Evolutionary conservation across 768 basidiomycete species (phyloP), one percentile per base, ranked within the genome.

Genomic region (Phylloporus arenicola): DNA sequence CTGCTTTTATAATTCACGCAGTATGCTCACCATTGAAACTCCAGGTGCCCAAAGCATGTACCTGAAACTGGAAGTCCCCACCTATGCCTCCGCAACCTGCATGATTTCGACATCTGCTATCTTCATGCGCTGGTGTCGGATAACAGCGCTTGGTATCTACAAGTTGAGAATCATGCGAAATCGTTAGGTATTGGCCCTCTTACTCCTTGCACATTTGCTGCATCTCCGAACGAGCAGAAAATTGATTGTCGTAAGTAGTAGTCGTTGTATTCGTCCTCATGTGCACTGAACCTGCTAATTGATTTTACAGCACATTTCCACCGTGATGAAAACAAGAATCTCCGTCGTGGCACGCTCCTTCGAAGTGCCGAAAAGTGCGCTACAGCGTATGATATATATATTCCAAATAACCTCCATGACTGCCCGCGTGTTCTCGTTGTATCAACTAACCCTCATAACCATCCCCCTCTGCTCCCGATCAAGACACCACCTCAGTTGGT

Each of bases 161-260:
- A 8, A 1, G 40, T 46, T 20, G 46, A 59, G 29, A 29, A 34
- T 13, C 12, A 41, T 22, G 55, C 58, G 4, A 50, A 43, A 20
- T 31, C 13, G 4, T 2, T 43, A 5, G 58, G 53, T 0, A 63
- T 62, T 51, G 63, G 64, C 3, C 64, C 64, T 0, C 56, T 56
- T 11, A 34, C 31, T 6, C 57, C 58, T 0, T 67, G 63, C 16
- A 20, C 20, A 6, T 60, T 58, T 16, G 30, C 41, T 24, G 56
- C 58, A 1, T 51, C 57, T 1, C 54, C 57, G 3, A 49, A 40
- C 1, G 55, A 53, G 13, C 57, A 60, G n/a, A 59, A 61, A 31
- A 5, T 53, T 4, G 8, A 49, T 4, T 64, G 63, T 38, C 48
- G 46, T 63, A 35, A 38, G 57, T 57, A n/a, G n/a, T n/a, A n/a